phyloP scores from a whole-genome alignment of 1,139 yeast genomes.

The Lodderomyces metapsilosis region DNA sequence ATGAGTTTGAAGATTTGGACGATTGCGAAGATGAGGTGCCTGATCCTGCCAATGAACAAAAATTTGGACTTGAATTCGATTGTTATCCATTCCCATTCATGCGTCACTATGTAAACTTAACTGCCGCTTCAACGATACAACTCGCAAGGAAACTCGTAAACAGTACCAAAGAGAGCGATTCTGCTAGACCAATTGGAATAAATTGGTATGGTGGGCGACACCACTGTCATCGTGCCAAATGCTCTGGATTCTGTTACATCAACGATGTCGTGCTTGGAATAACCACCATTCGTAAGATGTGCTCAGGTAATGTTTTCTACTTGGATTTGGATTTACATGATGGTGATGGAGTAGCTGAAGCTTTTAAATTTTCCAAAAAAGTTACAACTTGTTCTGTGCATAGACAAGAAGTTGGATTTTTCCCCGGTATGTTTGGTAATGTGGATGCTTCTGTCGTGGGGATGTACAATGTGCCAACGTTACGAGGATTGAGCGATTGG shows the following conservation, averaged over 20 bases:
- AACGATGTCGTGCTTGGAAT: constrained; percentile 67
- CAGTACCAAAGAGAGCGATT: constrained; percentile 8
- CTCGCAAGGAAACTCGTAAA: constrained; percentile 36
- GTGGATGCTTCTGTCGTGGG: constrained; percentile 25
- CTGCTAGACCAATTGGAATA: constrained; percentile 38
- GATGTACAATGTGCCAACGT: constrained; percentile 56
- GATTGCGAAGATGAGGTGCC: constrained; percentile 5
- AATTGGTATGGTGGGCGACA: constrained; percentile 86
- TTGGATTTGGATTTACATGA: constrained; percentile 76
- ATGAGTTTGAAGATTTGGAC: constrained; percentile 15
- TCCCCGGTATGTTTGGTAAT: constrained; percentile 66
- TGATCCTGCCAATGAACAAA: constrained; percentile 7
- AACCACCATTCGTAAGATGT: constrained; percentile 41
- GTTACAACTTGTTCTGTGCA: constrained; percentile 68
- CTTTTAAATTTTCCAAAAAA: constrained; percentile 54
- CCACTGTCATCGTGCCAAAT: constrained; percentile 55
- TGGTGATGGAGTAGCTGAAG: constrained; percentile 76
- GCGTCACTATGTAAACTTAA: constrained; percentile 45
- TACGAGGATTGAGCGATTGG: constrained; percentile 54
- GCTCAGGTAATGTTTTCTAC: constrained; percentile 48
- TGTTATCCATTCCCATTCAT: constrained; percentile 63
- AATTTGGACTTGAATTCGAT: constrained; percentile 45
- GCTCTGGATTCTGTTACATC: constrained; percentile 74
- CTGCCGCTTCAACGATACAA: constrained; percentile 60
- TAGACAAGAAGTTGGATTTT: constrained; percentile 64